Base-by-base conservation (phyloP, 345 rosid genomes). In the Geranium rotundifolium region DNA sequence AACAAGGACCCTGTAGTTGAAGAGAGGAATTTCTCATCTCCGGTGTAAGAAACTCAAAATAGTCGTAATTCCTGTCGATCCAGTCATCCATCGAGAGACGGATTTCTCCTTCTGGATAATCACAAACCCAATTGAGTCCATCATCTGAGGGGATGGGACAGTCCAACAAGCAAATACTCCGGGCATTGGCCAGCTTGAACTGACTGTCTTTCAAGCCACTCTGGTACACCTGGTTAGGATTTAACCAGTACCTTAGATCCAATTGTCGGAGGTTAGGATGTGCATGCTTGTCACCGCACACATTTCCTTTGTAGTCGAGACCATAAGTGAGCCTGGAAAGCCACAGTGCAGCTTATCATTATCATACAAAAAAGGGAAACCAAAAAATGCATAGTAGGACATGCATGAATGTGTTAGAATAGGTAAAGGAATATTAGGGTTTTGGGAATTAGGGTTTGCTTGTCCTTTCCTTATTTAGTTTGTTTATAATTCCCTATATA, bases 1-100 rank as follows among this genome's bases (percentile, higher is more conserved):
- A 93, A 72, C 99, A 93, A 65, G 99, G 99, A 75, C 99, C 99
- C 72, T 81, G 96, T 71, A 93, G 97, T 71, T 83, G 97, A 70
- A 88, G 91, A 68, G 99, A 93, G 0, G 86, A 65, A 72, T 93
- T 93, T 54, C 95, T 75, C 99, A 93, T 90, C 66, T 86, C 97
- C 4, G 89, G 89, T 54, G 95, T 83, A 66, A 93, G 95, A 72
- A 93, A 83, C 66, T 93, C 95, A 74, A 77, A 93, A 76, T 93
- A 93, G 75, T 93, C 95, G 4, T 87, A 93, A 66, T 83, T 85
- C 74, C 90, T 86, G 66, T 88, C 85, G 1, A 90, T 85, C 99
- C 99, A 93, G 65, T 93, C 91, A 61, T 80, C 73, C 85, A 77
- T 67, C 18, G 83, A 76, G 65, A 93, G 76, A 71, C 79, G 90